Percentiles rank a stretch among this genome's conserved stretches.
Conservation (phyloP, 306 rosid genomes). For the Quercus mongolica region DNA sequence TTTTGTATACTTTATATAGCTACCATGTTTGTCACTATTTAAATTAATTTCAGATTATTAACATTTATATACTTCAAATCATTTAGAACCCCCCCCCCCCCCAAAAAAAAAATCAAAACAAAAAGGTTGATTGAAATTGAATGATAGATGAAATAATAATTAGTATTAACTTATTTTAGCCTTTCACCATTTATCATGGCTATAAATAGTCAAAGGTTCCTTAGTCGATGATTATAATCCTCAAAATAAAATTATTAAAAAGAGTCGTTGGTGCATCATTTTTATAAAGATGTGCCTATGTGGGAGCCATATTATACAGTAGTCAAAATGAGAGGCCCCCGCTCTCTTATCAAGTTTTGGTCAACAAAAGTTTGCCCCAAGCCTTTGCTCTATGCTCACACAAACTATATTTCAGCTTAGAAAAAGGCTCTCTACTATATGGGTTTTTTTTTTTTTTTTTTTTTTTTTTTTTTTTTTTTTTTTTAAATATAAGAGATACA, state of each 20-base stretch:
- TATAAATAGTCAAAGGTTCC: not conserved
- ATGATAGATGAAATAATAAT: not conserved
- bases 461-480: not conserved
- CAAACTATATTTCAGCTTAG: not conserved
- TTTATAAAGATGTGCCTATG: not conserved
- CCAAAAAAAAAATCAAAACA: not conserved
- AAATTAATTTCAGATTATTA: no score
- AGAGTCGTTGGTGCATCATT: not conserved
- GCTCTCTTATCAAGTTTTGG: not conserved
- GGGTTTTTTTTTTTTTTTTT: not conserved
- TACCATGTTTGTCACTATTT: no score
- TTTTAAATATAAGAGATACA: not conserved
- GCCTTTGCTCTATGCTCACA: not conserved
- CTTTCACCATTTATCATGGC: not conserved
- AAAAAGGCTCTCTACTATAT: no score
- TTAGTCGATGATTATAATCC: not conserved
- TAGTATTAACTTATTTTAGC: not conserved
- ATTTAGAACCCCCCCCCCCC: no score
- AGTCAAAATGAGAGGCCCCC: not conserved
- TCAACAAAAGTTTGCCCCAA: constrained; percentile 17
- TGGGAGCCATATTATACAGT: constrained; percentile 9
- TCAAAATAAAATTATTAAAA: not conserved
- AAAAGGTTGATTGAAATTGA: not conserved
- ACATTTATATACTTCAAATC: no score
- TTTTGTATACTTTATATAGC: no score